A percentile compares a stretch with the other conserved stretches of the same genome.
These are phyloP conservation scores for Tremellales sp. DNA, from an alignment of 1,284 basidiomycete genomes.

Conservation along the genomic window DNA sequence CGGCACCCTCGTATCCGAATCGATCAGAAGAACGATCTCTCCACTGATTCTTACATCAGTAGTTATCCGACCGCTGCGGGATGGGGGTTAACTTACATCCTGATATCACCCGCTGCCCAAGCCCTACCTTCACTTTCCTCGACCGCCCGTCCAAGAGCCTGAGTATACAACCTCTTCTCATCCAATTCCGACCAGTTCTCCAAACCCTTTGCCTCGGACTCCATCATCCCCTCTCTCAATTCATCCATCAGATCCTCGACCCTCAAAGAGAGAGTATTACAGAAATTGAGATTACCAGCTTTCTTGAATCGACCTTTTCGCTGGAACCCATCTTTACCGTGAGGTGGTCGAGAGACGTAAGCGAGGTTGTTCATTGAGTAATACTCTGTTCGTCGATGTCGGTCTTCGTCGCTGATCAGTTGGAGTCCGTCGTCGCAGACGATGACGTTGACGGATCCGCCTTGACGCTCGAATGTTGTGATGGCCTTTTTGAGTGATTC, in stretches of 20 bases:
- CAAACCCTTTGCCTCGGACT: conserved; percentile 13
- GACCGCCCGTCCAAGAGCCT: conserved; percentile 33
- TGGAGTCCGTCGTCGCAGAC: conserved; percentile 60
- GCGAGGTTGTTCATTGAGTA: conserved; percentile 78
- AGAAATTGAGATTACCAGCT: conserved; percentile 85
- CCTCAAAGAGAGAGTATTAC: conserved; percentile 63
- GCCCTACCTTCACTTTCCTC: conserved; percentile 59
- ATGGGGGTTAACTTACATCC: conserved; percentile 52
- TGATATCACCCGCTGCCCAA: conserved; percentile 44
- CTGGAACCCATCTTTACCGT: conserved; percentile 66
- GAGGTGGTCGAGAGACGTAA: conserved; percentile 73
- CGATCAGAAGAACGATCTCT: conserved; percentile 65
- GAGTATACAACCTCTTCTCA: conserved; percentile 35
- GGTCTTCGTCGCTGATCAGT: conserved; percentile 59
- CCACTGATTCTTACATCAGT: conserved; percentile 49
- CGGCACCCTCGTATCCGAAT: conserved; percentile 78
- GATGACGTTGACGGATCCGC: conserved; percentile 50
- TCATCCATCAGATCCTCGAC: conserved; percentile 67
- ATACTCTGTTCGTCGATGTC: conserved; percentile 63
- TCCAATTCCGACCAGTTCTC: conserved; percentile 33
- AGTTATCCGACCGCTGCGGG: not conserved
- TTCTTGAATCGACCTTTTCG: conserved; percentile 86
- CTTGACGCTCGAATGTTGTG: conserved; percentile 41
- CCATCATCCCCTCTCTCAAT: conserved; percentile 43
- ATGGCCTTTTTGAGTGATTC: conserved; percentile 76